A percentile compares a stretch with the other conserved stretches of the same genome.
Evolutionary conservation across 108 stramenopile species (phyloP).

Genomic region (Seminavis robusta): DNA sequence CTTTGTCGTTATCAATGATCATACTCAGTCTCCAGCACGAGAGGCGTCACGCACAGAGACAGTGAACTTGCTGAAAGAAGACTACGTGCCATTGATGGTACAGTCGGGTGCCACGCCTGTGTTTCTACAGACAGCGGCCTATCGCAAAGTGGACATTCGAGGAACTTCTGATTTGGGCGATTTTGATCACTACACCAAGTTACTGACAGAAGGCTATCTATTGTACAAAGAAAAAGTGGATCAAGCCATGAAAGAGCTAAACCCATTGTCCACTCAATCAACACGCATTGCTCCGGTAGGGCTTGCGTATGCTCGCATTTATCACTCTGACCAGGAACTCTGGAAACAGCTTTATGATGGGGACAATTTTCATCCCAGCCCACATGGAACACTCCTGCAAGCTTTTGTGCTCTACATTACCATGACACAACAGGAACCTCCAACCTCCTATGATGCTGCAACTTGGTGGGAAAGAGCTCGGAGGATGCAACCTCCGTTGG

Average conservation of each 20-base stretch:
- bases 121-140: constrained; percentile 62
- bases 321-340: constrained; percentile 17
- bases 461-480: constrained; percentile 40
- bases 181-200: constrained; percentile 47
- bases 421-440: constrained; percentile 28
- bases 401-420: constrained; percentile 62
- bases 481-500: constrained; percentile 29
- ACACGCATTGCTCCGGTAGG: constrained; percentile 63
- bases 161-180: constrained; percentile 52
- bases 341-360: constrained; percentile 57
- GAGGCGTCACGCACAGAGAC: constrained; percentile 25
- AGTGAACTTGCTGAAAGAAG: constrained; percentile 18
- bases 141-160: constrained; percentile 38
- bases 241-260: neutral
- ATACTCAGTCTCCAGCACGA: constrained; percentile 68
- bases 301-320: constrained; percentile 40
- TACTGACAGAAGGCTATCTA: constrained; percentile 36
- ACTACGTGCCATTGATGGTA: constrained; percentile 50
- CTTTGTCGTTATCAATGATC: constrained; percentile 73
- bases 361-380: constrained; percentile 75
- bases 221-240: constrained; percentile 19
- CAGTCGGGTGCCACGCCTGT: constrained; percentile 16
- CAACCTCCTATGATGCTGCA: constrained; percentile 22
- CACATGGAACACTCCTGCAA: constrained; percentile 64
- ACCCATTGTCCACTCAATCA: neutral